Percentiles rank a stretch among this genome's conserved stretches.
Evolutionary conservation across 345 rosid genomes (phyloP).

Genomic region (Pistacia atlantica): DNA sequence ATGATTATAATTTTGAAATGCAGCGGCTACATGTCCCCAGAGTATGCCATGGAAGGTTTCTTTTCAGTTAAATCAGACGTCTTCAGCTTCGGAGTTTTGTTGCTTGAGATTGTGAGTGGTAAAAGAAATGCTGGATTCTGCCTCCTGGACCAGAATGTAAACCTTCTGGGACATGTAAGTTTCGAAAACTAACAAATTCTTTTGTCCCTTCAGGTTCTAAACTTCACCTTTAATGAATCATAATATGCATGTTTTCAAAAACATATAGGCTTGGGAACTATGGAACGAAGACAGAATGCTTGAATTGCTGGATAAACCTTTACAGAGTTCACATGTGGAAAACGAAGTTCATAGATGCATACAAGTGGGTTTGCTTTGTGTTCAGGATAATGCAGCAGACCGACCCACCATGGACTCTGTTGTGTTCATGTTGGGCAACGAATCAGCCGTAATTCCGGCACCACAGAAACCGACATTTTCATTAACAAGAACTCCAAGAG

Average conservation of each 20-base stretch:
- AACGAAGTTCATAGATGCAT: neutral
- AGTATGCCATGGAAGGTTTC: conserved; percentile 39
- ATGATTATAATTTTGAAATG: neutral
- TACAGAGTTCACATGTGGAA: neutral
- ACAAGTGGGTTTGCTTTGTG: conserved; percentile 27
- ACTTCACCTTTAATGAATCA: neutral
- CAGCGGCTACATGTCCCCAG: conserved; percentile 46
- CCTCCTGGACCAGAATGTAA: conserved; percentile 22
- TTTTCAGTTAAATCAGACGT: conserved; percentile 55
- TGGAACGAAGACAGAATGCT: conserved; percentile 21
- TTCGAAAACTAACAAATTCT: neutral
- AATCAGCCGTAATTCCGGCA: conserved; percentile 15
- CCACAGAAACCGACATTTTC: conserved; percentile 34
- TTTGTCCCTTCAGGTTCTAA: neutral
- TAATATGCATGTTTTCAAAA: neutral
- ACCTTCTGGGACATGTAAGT: conserved; percentile 33
- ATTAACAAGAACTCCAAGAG: conserved; percentile 6
- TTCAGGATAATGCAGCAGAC: conserved; percentile 32
- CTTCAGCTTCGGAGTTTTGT: conserved; percentile 49
- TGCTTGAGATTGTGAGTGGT: conserved; percentile 50
- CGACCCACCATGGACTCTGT: conserved; percentile 31
- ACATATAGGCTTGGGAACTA: conserved; percentile 35
- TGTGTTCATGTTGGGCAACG: conserved; percentile 30
- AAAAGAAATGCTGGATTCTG: conserved; percentile 46
- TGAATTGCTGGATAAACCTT: conserved; percentile 19